Evolutionary conservation across 352 stramenopile genomes (phyloP), one percentile per base, ranked within the genome.

Genomic region (Phytophthora nicotianae): DNA sequence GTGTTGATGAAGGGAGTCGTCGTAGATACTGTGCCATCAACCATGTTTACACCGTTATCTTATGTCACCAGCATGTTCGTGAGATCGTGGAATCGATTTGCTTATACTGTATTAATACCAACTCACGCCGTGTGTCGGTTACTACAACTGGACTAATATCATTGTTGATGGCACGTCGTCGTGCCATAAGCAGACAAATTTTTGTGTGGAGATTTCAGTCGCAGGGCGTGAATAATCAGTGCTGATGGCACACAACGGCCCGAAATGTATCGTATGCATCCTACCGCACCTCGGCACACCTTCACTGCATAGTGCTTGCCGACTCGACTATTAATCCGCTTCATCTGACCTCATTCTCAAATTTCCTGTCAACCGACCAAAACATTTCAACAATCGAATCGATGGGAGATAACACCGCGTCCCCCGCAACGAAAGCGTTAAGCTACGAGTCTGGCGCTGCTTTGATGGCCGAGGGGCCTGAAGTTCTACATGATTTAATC

Each of bases 401-500:
- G 4, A 63, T 63, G 56, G 37, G 29, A 37, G 46, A 57, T 27
- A 42, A 32, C 7, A 53, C 19, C 17, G 29, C 53, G 16, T 33
- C 46, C 17, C 32, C 27, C 23, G 38, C 43, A 24, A 49, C 32
- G 40, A 66, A 66, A 55, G 13, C 4, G 19, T 27, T 66, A 24
- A 54, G 35, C 20, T 72, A 57, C 33, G 49, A 53, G 49, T 67
- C 55, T 8, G 62, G 48, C 19, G 24, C 53, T 19, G n/a, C 29
- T 8, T 37, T 76, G 13, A 57, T 77, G 37, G 26, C 38, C 27
- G 33, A 74, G 23, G 69, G 69, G 0, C 62, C 70, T 5, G 37
- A 70, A 45, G 58, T 48, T 16, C 66, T 75, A 8, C 67, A 79
- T 35, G 55, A 59, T n/a, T 53, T 62, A 24, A 62, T 70, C 33